phyloP scores from a whole-genome alignment of 495 filamentous ascomycete species.

The Neurospora discreta region DNA sequence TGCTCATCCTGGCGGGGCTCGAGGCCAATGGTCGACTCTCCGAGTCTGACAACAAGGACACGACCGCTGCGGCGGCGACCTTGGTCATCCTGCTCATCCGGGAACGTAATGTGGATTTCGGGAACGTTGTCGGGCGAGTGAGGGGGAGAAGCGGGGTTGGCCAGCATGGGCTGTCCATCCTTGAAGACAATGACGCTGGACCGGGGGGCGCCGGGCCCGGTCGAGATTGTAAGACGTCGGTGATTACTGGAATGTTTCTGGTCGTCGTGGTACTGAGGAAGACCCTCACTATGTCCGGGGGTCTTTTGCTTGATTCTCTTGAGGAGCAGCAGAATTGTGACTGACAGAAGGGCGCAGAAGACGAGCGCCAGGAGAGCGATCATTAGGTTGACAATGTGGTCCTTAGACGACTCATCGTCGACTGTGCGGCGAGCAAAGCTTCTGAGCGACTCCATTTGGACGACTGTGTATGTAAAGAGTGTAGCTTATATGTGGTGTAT shows the following conservation, averaged over 20 bases:
- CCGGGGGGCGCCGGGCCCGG: slow-evolving; percentile 56
- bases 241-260: slow-evolving; percentile 32
- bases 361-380: slow-evolving; percentile 71
- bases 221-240: slow-evolving; percentile 37
- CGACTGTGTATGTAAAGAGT: slow-evolving; percentile 1
- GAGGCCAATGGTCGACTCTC: slow-evolving; percentile 76
- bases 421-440: slow-evolving; percentile 42
- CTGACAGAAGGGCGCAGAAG: slow-evolving; percentile 53
- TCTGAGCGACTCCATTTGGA: slow-evolving; percentile 38
- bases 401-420: slow-evolving; percentile 28
- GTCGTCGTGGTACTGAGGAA: slow-evolving; percentile 45
- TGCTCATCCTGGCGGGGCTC: slow-evolving; percentile 73
- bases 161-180: slow-evolving; percentile 57
- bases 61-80: slow-evolving; percentile 77
- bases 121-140: slow-evolving; percentile 69
- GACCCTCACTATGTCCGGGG: slow-evolving; percentile 26
- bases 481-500: background rate
- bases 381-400: slow-evolving; percentile 55
- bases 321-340: slow-evolving; percentile 57
- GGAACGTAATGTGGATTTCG: slow-evolving; percentile 97
- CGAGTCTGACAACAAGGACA: slow-evolving; percentile 86
- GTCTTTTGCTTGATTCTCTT: slow-evolving; percentile 41
- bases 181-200: slow-evolving; percentile 66
- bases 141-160: slow-evolving; percentile 62
- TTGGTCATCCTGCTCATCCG: slow-evolving; percentile 83